Conservation (phyloP, 1,139 yeast genomes). For the Magnusiomyces tetraspermus region DNA sequence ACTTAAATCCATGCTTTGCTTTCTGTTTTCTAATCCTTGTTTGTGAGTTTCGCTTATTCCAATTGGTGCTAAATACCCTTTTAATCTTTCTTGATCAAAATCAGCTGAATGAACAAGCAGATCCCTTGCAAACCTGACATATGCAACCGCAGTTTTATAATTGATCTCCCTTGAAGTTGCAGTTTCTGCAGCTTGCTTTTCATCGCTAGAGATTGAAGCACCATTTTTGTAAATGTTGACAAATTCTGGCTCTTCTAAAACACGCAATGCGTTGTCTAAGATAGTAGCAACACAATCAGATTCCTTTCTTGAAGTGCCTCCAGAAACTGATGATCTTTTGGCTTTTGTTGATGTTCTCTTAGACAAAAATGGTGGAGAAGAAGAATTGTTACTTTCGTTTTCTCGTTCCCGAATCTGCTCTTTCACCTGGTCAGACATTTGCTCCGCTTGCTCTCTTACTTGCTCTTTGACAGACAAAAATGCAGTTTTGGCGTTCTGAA, state of each 20-base stretch:
- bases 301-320: neutral
- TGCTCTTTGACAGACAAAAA: neutral
- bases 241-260: neutral
- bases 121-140: slow-evolving; percentile 2
- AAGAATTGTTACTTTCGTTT: neutral
- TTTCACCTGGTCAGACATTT: neutral
- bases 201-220: neutral
- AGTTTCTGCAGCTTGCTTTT: neutral
- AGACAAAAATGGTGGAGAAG: too few species aligned
- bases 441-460: neutral
- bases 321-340: neutral
- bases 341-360: too few species aligned
- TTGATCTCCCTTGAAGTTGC: neutral
- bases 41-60: too few species aligned
- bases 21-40: too few species aligned
- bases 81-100: neutral
- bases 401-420: neutral
- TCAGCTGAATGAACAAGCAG: neutral
- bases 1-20: too few species aligned
- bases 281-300: neutral
- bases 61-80: neutral
- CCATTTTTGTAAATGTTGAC: neutral
- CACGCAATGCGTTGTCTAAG: neutral
- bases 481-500: neutral
- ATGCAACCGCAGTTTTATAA: neutral